These are phyloP conservation scores for Bertia moriformis DNA, from an alignment of 2,329 filamentous ascomycete species.

Conservation along the genomic window DNA sequence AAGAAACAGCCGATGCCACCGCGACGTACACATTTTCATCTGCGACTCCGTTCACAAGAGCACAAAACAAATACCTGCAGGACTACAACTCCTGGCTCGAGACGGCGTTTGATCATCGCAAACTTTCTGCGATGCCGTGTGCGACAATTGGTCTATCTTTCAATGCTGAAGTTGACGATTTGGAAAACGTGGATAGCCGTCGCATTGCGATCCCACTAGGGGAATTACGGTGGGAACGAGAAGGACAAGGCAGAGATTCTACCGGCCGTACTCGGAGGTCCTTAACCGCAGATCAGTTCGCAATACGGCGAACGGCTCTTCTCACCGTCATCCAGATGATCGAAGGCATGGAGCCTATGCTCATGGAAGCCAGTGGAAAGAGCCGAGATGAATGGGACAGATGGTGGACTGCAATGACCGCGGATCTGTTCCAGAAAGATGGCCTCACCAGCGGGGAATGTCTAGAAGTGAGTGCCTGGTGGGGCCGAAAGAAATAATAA, in stretches of 20 bases:
- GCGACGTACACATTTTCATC: conserved; percentile 41
- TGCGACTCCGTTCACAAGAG: conserved; percentile 39
- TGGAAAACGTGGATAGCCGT: conserved; percentile 34
- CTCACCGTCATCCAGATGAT: conserved; percentile 43
- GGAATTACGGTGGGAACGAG: conserved; percentile 42
- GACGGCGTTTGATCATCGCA: conserved; percentile 36
- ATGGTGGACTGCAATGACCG: background rate
- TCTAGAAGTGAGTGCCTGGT: conserved; percentile 2
- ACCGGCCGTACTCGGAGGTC: conserved; percentile 16
- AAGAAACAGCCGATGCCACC: conserved; percentile 33
- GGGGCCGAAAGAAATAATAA: conserved; percentile 1
- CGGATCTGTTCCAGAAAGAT: background rate
- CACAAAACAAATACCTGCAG: conserved; percentile 40
- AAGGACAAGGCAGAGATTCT: conserved; percentile 20
- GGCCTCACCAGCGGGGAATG: background rate
- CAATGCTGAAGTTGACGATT: conserved; percentile 34
- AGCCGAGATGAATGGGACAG: background rate
- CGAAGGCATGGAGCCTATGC: conserved; percentile 21
- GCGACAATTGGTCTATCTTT: conserved; percentile 36
- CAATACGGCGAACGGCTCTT: conserved; percentile 38
- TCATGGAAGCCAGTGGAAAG: background rate
- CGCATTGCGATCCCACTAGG: conserved; percentile 43
- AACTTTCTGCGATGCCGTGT: conserved; percentile 37
- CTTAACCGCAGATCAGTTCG: conserved; percentile 35
- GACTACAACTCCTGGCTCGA: conserved; percentile 44